Evolutionary conservation across 805 yeast genomes (phyloP), one percentile per base, ranked within the genome.

Genomic region (Spencermartinsiella europaea): DNA sequence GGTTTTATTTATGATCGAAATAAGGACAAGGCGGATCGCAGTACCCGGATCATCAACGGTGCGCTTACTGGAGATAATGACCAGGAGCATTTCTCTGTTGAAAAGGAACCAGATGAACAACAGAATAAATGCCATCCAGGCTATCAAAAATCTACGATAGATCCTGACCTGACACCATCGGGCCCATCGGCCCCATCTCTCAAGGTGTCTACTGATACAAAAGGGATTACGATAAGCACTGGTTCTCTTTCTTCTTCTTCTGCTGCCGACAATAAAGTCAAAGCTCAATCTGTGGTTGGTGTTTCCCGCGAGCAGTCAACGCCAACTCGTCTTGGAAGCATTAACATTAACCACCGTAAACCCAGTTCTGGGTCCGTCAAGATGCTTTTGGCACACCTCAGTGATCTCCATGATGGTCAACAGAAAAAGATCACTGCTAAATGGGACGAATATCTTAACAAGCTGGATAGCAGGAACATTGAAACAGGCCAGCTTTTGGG

Each of bases 401-500:
- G 76, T 0, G 64, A 68, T 43, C 64, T 65, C 17, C 77, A 76
- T 53, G 80, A 76, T 51, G 66, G 64, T 10, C 59, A 62, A 12
- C 74, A 69, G 43, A 58, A 65, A 16, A 63, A 66, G 20, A 68
- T 67, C 20, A 65, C 65, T 22, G 58, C 65, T 21, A 63, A 67
- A 46, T 77, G 81, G 81, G 75, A 74, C 44, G 66, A 60, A 2
- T 68, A 75, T 44, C 59, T 75, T 46, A 61, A 61, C 37, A 67
- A 67, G 22, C 52, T 71, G 12, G 31, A 25, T 25, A 25, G 31
- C 31, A 7, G 52, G 40, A 52, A 54, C 38, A 55, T 56, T 15
- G 62, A 52, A 16, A 46, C 48, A 21, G 68, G 62, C 5, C 68
- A 68, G 44, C 55, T 68, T 31, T 63, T 74, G 22, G 71, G 75